Conservation (phyloP, 495 filamentous ascomycete species). For the Penicillium cataractarum region DNA sequence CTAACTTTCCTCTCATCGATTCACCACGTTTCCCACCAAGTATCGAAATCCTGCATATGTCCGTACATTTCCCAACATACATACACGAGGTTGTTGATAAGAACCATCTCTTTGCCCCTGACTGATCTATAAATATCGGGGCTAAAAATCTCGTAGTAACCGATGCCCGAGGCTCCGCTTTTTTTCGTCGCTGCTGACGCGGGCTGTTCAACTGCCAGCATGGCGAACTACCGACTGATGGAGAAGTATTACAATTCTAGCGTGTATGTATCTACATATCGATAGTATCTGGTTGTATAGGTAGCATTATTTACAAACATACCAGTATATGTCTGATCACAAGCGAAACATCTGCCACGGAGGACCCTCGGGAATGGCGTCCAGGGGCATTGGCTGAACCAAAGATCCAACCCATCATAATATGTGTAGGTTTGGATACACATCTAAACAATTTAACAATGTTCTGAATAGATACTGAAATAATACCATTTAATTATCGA, state of each 20-base stretch:
- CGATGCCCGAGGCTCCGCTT: conserved; percentile 12
- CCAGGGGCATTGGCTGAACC: background rate
- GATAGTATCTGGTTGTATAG: no score
- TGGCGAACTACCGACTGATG: no score
- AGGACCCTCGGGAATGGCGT: conserved; percentile 2
- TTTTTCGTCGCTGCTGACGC: conserved; percentile 8
- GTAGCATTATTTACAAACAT: no score
- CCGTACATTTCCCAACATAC: no score
- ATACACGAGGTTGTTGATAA: no score
- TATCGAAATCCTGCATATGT: no score
- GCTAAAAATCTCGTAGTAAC: conserved; percentile 7
- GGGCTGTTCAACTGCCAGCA: background rate
- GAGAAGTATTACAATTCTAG: no score
- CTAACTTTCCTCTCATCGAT: background rate
- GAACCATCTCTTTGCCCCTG: no score
- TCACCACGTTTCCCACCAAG: background rate
- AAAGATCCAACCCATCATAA: background rate
- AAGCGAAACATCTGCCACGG: background rate
- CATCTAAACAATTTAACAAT: background rate
- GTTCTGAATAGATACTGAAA: background rate
- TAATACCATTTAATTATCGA: no score
- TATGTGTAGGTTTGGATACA: background rate
- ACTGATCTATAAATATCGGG: conserved; percentile 20
- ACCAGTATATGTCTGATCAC: background rate
- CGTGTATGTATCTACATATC: no score